These are phyloP conservation scores for Pseudocercospora ulei DNA, from an alignment of 2,329 filamentous ascomycete genomes.

Conservation along the genomic window DNA sequence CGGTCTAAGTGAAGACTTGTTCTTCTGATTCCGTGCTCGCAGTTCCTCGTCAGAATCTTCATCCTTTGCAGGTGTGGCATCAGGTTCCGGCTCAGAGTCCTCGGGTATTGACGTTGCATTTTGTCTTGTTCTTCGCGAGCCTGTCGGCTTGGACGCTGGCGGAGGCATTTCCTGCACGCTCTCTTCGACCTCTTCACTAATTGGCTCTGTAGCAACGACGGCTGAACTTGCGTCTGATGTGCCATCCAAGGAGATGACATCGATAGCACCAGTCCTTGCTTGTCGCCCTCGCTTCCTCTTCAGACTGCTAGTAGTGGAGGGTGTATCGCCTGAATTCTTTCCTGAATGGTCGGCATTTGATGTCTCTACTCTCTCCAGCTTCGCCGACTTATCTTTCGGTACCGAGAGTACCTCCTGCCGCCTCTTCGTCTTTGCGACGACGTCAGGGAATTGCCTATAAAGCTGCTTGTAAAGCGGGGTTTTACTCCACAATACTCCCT, in stretches of 20 bases:
- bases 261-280: slow-evolving; percentile 10
- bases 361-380: slow-evolving; percentile 7
- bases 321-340: slow-evolving; percentile 18
- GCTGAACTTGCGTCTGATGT: slow-evolving; percentile 14
- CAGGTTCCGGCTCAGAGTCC: slow-evolving; percentile 6
- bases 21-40: slow-evolving; percentile 26
- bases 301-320: slow-evolving; percentile 21
- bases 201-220: slow-evolving; percentile 4
- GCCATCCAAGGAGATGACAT: slow-evolving; percentile 21
- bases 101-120: slow-evolving; percentile 4
- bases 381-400: slow-evolving; percentile 3
- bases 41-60: slow-evolving; percentile 24
- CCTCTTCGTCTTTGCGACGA: slow-evolving; percentile 15
- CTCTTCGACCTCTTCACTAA: slow-evolving; percentile 13
- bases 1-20: slow-evolving; percentile 32
- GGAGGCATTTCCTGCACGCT: slow-evolving; percentile 7
- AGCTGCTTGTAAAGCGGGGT: slow-evolving; percentile 39
- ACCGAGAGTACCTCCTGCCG: slow-evolving; percentile 10
- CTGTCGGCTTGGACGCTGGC: slow-evolving; percentile 9
- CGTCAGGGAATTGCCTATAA: slow-evolving; percentile 33
- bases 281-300: slow-evolving; percentile 25
- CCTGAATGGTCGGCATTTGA: slow-evolving; percentile 10
- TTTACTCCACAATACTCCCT: slow-evolving; percentile 39
- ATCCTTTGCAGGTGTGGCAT: slow-evolving; percentile 19
- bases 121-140: slow-evolving; percentile 8